phyloP scores from a whole-genome alignment of 306 rosid species.

The Inga laurina region DNA sequence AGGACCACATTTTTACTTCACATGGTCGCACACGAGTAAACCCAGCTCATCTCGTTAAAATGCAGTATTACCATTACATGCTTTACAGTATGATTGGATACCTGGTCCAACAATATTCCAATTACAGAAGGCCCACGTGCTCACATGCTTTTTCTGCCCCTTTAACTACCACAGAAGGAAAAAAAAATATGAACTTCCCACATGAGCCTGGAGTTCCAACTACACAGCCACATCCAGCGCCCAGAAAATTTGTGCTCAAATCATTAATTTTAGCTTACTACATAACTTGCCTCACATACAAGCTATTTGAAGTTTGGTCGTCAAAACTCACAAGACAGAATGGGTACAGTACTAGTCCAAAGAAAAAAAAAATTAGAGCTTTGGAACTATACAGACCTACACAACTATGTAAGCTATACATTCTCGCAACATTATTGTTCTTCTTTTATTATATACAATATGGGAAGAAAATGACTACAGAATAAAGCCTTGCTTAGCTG shows the following conservation, averaged over 20 bases:
- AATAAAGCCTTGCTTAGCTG: constrained; percentile 24
- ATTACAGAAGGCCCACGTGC: background rate
- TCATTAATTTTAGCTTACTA: background rate
- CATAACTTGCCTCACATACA: background rate
- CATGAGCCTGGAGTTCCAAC: background rate
- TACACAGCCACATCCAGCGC: background rate
- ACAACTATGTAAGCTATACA: constrained; percentile 37
- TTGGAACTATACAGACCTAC: constrained; percentile 29
- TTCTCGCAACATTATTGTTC: constrained; percentile 16
- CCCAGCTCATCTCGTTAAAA: background rate
- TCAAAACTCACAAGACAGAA: background rate
- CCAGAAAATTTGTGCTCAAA: background rate
- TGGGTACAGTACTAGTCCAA: background rate
- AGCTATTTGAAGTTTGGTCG: background rate
- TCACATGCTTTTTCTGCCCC: background rate
- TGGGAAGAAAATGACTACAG: constrained; percentile 14
- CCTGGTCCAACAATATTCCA: background rate
- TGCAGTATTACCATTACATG: background rate
- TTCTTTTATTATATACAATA: constrained; percentile 34
- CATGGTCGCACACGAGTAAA: background rate
- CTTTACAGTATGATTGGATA: background rate
- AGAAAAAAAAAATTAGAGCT: background rate
- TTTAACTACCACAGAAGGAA: background rate
- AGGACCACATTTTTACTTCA: background rate
- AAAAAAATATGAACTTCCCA: background rate